Base-by-base conservation (phyloP, 116 monocot genomes). In the Phalaenopsis hybrid region DNA sequence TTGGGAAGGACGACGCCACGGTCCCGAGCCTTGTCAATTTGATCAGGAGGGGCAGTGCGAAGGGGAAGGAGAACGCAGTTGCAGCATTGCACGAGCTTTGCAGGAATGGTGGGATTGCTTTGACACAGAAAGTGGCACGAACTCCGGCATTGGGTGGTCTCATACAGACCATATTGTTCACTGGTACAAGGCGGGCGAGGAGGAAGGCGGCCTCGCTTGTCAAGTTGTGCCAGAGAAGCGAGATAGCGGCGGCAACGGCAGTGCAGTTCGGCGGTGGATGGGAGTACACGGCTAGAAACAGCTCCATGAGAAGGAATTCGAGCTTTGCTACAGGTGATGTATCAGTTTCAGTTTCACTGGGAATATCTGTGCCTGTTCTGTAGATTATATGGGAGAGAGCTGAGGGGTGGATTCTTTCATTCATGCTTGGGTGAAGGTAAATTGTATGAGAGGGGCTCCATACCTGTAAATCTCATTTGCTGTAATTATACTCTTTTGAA, bases 11-110 rank as follows among this genome's bases (percentile, higher is more conserved):
- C 7, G 88, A 88, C 2, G 25, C 41, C 1, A 83, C 86, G 4
- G 78, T 93, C 25, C 25, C 21, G 0, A 76, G 82, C 44, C 79
- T 95, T 73, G 80, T 91, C 6, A 87, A 79, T 10, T 73, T 95
- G 37, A 90, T 95, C 88, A 83, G 87, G 76, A 82, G 84, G 79
- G 95, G 95, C 4, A 92, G 80, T 43, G 86, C 93, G 21, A 87
- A 84, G 37, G 91, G 87, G 21, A 95, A 91, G 87, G 93, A 95
- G 89, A 93, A 95, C 67, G 91, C 92, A 4, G 86, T 92, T 0
- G 86, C 91, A 1, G 92, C 92, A 13, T 68, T 95, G 77, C 84
- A 88, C 11, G 91, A 89, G 89, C 83, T 95, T 78, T 95, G 95
- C 78, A 81, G 90, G 28, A 81, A 83, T 10, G 85, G 92, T 31